These are phyloP conservation scores for Tuber umbilicatum DNA, from an alignment of 495 filamentous ascomycete species.

Conservation along the genomic window DNA sequence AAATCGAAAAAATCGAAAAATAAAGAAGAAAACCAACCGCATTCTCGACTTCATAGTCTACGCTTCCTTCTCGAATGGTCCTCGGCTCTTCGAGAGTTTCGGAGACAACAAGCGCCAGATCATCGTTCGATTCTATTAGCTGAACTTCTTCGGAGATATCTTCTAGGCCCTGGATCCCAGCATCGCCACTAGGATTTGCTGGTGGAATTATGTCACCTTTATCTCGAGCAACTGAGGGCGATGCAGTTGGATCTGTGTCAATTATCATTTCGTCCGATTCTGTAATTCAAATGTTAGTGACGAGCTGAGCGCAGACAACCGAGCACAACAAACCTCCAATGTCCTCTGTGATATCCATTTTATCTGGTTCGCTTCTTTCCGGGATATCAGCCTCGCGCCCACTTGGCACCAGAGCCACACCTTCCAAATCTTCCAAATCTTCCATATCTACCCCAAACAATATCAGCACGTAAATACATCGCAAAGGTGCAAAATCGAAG, in stretches of 20 bases:
- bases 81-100: neutral
- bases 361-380: neutral
- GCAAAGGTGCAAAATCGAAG: neutral
- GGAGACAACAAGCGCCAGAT: neutral
- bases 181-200: conserved; percentile 1
- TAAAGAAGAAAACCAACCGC: conserved; percentile 16
- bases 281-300: conserved; percentile 12
- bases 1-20: neutral
- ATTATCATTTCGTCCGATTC: conserved; percentile 6
- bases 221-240: conserved; percentile 7
- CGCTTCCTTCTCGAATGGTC: conserved; percentile 9
- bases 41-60: conserved; percentile 25
- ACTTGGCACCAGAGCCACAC: neutral
- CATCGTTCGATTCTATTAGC: neutral
- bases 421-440: neutral
- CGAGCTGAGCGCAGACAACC: neutral
- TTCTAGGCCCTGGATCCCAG: neutral
- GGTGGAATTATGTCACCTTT: neutral
- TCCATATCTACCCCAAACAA: neutral
- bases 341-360: neutral
- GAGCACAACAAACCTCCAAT: neutral
- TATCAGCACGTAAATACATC: conserved; percentile 15
- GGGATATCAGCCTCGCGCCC: neutral
- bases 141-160: neutral
- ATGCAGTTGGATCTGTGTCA: neutral